Evolutionary conservation across 257 asterid species (phyloP).

Genomic region (Gentiana straminea): DNA sequence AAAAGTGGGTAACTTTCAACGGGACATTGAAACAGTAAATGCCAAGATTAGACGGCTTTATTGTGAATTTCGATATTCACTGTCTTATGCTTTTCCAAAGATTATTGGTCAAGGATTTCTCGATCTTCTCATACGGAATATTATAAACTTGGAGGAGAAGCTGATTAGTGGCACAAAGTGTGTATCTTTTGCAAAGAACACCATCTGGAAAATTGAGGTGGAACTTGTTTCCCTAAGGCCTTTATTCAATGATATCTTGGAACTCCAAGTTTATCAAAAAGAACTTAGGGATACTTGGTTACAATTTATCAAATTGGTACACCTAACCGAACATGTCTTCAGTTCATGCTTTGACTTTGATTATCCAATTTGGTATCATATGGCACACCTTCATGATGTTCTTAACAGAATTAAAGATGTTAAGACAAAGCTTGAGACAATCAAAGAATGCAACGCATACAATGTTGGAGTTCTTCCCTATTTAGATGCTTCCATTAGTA

Average conservation of each 20-base stretch:
- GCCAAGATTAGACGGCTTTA: background rate
- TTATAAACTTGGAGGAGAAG: background rate
- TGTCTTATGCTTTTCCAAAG: background rate
- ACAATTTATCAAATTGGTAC: background rate
- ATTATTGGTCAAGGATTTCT: slow-evolving; percentile 1
- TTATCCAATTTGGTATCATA: background rate
- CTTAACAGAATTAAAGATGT: background rate
- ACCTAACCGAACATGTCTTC: slow-evolving; percentile 5
- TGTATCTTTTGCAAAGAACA: background rate
- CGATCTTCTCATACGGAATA: background rate
- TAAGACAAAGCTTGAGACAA: background rate
- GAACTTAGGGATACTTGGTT: background rate
- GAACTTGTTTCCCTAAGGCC: background rate
- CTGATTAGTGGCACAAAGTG: background rate
- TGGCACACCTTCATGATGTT: background rate
- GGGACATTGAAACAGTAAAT: background rate
- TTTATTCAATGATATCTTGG: too few species aligned
- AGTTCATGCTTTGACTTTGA: background rate
- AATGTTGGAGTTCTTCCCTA: background rate
- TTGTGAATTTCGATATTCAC: background rate
- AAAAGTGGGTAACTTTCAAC: background rate
- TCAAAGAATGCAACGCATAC: background rate
- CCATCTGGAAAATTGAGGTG: background rate
- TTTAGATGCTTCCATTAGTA: background rate
- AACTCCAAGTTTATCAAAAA: background rate